Base-by-base conservation (phyloP, 768 basidiomycete genomes). In the Russula ochroleuca region DNA sequence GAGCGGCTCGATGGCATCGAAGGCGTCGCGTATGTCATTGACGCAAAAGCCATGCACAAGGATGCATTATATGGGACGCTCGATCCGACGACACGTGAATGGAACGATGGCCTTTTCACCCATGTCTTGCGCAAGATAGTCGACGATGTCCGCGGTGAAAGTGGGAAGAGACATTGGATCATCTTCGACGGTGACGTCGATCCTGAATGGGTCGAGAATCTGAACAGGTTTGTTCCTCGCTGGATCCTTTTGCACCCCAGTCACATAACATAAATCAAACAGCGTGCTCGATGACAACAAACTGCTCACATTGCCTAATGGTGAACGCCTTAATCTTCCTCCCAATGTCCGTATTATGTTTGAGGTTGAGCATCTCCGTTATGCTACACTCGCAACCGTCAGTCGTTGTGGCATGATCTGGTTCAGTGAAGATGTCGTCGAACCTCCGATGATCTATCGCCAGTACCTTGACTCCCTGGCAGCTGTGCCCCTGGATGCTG, bases 401-500 rank as follows among this genome's bases (percentile, higher is more conserved):
- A 97, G 94, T 84, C 95, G 97, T 61, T 99, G 97, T 72, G 97
- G 97, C 73, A 99, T 99, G 97, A 96, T 99, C 70, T 99, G 97
- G 97, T 99, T 99, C 78, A 98, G 94, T 73, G 94, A 98, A 63
- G 94, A 98, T 67, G 86, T 97, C 53, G 85, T 99, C 31, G 88
- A 92, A 67, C 86, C 94, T 7, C 77, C 81, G 0, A 98, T 98
- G 97, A 84, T 97, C 19, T 97, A 90, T 74, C 85, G 83, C 57
- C 83, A 98, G 72, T 96, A 98, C 71, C 83, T 99, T 51, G 80
- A 83, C 57, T 87, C 87, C 0, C 79, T 98, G 31, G 80, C 87
- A 0, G 78, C 85, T 2, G 79, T 87, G 1, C 84, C 94, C 13
- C 76, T 98, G 69, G 94, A 94, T 71, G 87, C 87, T 10, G 93